Percentiles rank a stretch among this genome's conserved stretches.
Evolutionary conservation across 2,329 filamentous ascomycete genomes (phyloP).

Genomic region (Fusarium sp.): DNA sequence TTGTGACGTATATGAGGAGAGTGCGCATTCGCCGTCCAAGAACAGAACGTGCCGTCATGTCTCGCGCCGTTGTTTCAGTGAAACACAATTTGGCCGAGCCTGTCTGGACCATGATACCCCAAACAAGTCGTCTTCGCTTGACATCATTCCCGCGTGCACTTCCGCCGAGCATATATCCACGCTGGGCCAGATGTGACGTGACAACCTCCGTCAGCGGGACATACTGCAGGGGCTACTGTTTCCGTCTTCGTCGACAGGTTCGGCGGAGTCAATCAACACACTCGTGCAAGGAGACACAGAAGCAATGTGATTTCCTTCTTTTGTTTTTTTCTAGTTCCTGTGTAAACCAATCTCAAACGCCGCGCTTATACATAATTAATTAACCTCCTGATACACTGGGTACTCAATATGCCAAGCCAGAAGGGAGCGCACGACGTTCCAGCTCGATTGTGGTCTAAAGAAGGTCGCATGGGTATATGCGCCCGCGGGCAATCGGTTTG

Average conservation of each 20-base stretch:
- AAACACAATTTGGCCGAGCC: conserved; percentile 17
- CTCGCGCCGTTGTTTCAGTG: conserved; percentile 36
- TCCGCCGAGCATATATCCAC: conserved; percentile 4
- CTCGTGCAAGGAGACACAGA: conserved; percentile 26
- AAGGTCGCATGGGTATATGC: conserved; percentile 43
- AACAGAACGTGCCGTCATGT: conserved; percentile 39
- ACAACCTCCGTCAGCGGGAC: not conserved
- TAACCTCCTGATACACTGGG: conserved; percentile 35
- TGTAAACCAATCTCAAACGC: conserved; percentile 50
- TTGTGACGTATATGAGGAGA: conserved; percentile 27
- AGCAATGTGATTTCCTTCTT: conserved; percentile 38
- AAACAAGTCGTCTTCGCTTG: conserved; percentile 15
- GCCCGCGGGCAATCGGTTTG: conserved; percentile 35
- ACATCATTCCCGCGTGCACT: conserved; percentile 19
- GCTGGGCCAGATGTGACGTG: conserved; percentile 9
- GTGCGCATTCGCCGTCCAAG: conserved; percentile 6
- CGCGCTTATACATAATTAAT: conserved; percentile 52
- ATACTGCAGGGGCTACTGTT: conserved; percentile 4
- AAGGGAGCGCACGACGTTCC: conserved; percentile 32
- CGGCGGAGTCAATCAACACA: conserved; percentile 20
- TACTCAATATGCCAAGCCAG: conserved; percentile 29
- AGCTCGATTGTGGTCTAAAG: conserved; percentile 43
- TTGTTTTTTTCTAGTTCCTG: conserved; percentile 47
- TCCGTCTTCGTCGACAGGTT: conserved; percentile 6
- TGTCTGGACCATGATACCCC: conserved; percentile 11